Base-by-base conservation (phyloP, 768 basidiomycete genomes). In the Megacollybia marginata region DNA sequence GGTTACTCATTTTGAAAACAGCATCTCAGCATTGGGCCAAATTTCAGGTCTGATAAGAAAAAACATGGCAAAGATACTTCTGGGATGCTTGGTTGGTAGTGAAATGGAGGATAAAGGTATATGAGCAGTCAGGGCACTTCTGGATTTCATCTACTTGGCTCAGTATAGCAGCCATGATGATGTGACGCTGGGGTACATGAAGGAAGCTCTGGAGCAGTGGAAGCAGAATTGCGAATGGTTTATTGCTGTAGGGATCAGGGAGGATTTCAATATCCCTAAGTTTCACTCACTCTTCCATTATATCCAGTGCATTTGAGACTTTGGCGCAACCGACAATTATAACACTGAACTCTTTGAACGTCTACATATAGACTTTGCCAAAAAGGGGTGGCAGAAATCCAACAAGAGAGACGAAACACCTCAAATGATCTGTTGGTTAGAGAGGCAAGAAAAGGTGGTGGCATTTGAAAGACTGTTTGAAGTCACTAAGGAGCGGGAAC, bases 21-120 rank as follows among this genome's bases (percentile, higher is more conserved):
- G 73, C 0, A 70, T 75, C 16, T 69, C 68, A 0, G 34, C 50
- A 0, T 52, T 76, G 1, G 63, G 65, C 2, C 71, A 73, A 52
- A 64, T 69, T 50, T 68, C 68, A 0, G 74, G 72, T 2, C 56
- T 56, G 0, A 67, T 75, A 52, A 59, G 66, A 19, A 69, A 70
- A 48, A 53, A 57, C 13, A 66, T 70, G 56, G 57, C 62, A 35
- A 57, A 59, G n/a, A 57, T 65, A 32, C 56, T 70, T 13, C 36
- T 65, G n/a, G 60, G 59, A 0, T 55, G 62, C 28, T 45, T 70
- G 1, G 57, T 60, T 9, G 64, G 64, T 5, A 38, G 23, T 7
- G 12, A 28, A 11, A 49, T 49, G n/a, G 42, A 46, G 13, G 33
- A 46, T 6, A 13, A 19, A 9, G 46, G 42, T 32, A 19, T 47